Evolutionary conservation across 805 yeast species (phyloP), one percentile per base, ranked within the genome.

Genomic region (Candida ascalaphidarum): DNA sequence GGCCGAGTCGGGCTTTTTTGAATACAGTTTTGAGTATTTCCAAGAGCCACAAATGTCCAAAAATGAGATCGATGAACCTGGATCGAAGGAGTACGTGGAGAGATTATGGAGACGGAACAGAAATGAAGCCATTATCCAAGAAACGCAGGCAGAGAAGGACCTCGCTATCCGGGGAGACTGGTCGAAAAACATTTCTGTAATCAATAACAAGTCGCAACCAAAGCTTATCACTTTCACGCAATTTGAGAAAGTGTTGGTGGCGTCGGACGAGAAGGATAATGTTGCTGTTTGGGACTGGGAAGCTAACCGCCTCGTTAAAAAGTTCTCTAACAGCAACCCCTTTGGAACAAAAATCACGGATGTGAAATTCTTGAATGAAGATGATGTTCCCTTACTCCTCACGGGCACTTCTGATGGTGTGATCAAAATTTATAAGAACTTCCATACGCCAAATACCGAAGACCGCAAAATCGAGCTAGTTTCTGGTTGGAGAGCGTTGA

Each of bases 391-490:
- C 3, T 58, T 92, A 32, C 55, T 92, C 28, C 57, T 92, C 52
- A 74, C 95, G 0, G 96, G 96, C 3, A 77, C 96, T 0, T 81
- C 89, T 7, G 98, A 92, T 48, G 98, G 98, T 32, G 81, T 84
- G n/a, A 79, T 94, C 14, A 80, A 83, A 35, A 73, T 92, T 8
- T 92, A 80, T 55, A 79, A 81, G 41, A 74, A 81, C 44, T 81
- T 84, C 49, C 79, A 81, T 31, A 67, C 71, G 11, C 38, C 55
- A 6, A 39, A 40, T 14, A 31, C 22, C 9, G 37, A 33, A 7
- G 52, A 50, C 9, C 35, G 39, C 5, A 41, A 43, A 7, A 64
- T 77, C 6, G 79, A 80, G 40, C 54, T 84, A 29, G 74, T 86
- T 3, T 71, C 95, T 0, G 74, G 96, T 1, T 92, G 97, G 96